Percentiles rank a stretch among this genome's conserved stretches.
Evolutionary conservation across 1,284 basidiomycete genomes (phyloP).

Genomic region (Neonothopanus nambi): DNA sequence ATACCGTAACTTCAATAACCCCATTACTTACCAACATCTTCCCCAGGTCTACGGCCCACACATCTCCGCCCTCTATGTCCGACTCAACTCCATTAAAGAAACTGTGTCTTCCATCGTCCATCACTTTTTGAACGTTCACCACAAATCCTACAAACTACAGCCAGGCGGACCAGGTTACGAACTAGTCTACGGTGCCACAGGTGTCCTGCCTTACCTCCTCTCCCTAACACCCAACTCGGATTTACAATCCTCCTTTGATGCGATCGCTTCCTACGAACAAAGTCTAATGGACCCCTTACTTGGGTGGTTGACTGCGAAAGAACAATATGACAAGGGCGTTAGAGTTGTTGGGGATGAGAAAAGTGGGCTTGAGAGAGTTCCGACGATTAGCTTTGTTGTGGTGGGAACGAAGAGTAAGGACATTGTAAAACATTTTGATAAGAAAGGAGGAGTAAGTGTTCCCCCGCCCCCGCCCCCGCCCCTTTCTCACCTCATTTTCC

Average conservation of each 20-base stretch:
- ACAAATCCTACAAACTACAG: slow-evolving; percentile 63
- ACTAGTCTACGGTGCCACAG: slow-evolving; percentile 53
- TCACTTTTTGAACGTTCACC: slow-evolving; percentile 63
- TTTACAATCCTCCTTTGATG: slow-evolving; percentile 51
- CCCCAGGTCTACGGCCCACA: slow-evolving; percentile 75
- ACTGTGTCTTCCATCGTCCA: slow-evolving; percentile 64
- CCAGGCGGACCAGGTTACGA: slow-evolving; percentile 70
- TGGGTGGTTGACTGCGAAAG: slow-evolving; percentile 35
- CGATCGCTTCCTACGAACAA: slow-evolving; percentile 45
- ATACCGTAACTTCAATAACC: slow-evolving; percentile 4
- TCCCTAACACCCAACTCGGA: slow-evolving; percentile 47
- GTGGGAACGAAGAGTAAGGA: slow-evolving; percentile 54
- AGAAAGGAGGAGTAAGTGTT: slow-evolving; percentile 59
- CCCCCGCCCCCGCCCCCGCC: no score
- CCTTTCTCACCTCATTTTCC: no score
- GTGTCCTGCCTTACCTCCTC: slow-evolving; percentile 64
- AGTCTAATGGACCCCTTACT: slow-evolving; percentile 38
- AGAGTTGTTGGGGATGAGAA: slow-evolving; percentile 64
- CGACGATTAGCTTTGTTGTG: slow-evolving; percentile 75
- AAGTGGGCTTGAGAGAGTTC: slow-evolving; percentile 48
- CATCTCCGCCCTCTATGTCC: slow-evolving; percentile 65
- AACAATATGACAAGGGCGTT: slow-evolving; percentile 56
- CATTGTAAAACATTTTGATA: slow-evolving; percentile 65
- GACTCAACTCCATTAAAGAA: slow-evolving; percentile 40
- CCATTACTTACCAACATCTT: background rate